A percentile compares a stretch with the other conserved stretches of the same genome.
Evolutionary conservation across 495 filamentous ascomycete genomes (phyloP).

Genomic region (Cercophora scortea): DNA sequence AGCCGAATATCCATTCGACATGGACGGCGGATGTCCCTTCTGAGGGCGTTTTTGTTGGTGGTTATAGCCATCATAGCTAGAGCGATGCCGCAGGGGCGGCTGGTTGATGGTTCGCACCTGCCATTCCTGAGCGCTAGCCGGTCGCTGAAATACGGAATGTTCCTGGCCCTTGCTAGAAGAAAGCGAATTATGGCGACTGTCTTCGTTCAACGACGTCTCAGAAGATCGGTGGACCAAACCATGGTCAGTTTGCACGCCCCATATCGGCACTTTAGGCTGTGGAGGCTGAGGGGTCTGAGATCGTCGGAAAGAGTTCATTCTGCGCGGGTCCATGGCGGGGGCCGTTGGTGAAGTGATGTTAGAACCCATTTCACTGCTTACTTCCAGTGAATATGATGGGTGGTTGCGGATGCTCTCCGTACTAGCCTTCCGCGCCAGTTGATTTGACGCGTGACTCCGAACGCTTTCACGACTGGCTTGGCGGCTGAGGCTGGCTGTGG

Average conservation of each 20-base stretch:
- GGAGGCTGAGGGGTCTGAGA: conserved; percentile 2
- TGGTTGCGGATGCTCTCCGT: conserved; percentile 25
- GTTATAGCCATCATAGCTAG: conserved; percentile 35
- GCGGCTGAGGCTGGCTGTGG: conserved; percentile 20
- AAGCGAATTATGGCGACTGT: conserved; percentile 22
- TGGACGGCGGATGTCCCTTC: conserved; percentile 24
- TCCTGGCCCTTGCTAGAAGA: conserved; percentile 15
- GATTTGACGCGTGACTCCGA: conserved; percentile 15
- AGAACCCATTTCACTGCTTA: background rate
- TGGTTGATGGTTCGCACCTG: conserved; percentile 8
- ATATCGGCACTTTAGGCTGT: conserved; percentile 13
- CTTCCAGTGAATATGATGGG: conserved; percentile 12
- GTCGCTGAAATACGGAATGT: conserved; percentile 10
- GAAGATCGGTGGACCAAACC: conserved; percentile 19
- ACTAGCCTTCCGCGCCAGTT: conserved; percentile 19
- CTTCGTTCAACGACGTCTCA: conserved; percentile 19
- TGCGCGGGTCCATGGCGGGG: conserved; percentile 17
- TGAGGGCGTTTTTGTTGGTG: conserved; percentile 10
- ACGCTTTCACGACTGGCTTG: conserved; percentile 28
- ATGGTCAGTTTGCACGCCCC: conserved; percentile 24
- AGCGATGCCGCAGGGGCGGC: conserved; percentile 27
- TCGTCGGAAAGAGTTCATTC: conserved; percentile 15
- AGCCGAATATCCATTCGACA: conserved; percentile 30
- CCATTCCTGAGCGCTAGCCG: conserved; percentile 18
- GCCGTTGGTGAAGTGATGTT: conserved; percentile 3